Conservation (phyloP, 2,329 filamentous ascomycete genomes). For the Pseudocercospora fijiensis region DNA sequence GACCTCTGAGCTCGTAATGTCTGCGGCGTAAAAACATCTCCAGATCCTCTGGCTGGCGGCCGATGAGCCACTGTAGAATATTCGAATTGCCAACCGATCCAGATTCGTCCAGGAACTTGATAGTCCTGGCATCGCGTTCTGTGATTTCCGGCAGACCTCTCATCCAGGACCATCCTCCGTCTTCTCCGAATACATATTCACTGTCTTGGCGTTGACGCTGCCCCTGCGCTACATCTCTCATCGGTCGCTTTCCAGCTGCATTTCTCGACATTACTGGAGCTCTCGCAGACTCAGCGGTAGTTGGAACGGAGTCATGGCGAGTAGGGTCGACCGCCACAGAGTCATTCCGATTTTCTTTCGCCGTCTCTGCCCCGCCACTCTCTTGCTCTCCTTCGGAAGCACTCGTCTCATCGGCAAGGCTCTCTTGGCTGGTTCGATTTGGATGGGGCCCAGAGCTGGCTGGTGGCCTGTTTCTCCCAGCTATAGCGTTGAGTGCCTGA, state of each 20-base stretch:
- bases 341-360: neutral
- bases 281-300: neutral
- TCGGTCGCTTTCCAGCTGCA: neutral
- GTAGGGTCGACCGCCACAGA: neutral
- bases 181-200: neutral
- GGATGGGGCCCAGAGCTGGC: neutral
- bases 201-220: neutral
- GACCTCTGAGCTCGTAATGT: neutral
- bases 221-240: neutral
- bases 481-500: neutral
- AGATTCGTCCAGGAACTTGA: neutral
- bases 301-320: neutral
- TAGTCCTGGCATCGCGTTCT: neutral
- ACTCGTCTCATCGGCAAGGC: neutral
- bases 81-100: neutral
- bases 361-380: neutral
- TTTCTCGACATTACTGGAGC: neutral
- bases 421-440: neutral
- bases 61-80: neutral
- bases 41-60: neutral
- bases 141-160: neutral
- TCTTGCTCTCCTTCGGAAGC: neutral
- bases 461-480: neutral
- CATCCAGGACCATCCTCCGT: neutral
- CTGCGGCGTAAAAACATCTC: neutral